Evolutionary conservation across 1,284 basidiomycete species (phyloP), one percentile per base, ranked within the genome.

Genomic region (Mycosarcoma mackinlayi): DNA sequence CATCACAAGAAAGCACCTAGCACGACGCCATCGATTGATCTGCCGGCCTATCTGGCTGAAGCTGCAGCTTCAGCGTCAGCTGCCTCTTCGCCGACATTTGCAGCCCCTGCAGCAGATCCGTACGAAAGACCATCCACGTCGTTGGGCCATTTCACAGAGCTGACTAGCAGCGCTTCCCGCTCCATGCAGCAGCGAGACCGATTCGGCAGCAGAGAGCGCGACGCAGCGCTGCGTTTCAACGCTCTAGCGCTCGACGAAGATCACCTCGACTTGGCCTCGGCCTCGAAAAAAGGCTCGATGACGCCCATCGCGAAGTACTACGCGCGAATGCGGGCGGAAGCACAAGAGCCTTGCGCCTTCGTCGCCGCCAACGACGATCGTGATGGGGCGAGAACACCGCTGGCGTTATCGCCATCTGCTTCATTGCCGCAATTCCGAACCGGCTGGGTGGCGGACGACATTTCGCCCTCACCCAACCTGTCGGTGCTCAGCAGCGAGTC

Each of bases 301-400:
- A 64, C 67, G 7, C 67, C 67, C 14, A 70, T 70, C 19, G 67
- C 67, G 3, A 25, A 58, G 8, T 65, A 70, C 50, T 70, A 57
- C 31, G 56, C 58, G 6, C 10, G 45, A 7, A 40, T 58, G 25
- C 37, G 57, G 3, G 28, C 42, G 23, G 47, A 54, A n/a, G 52
- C 57, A 25, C 34, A 34, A 3, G 33, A 47, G 24, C 30, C 16
- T 19, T n/a, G n/a, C n/a, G 40, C 9, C 23, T 16, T 11, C 24
- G n/a, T 30, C 25, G 19, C 41, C n/a, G 34, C 9, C 14, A 21
- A 25, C 3, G 37, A 40, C 19, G 28, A 21, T 8, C 10, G 47
- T 7, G 48, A 56, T 11, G 53, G 52, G 19, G 53, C 53, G 1
- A 40, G 31, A n/a, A 62, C 48, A 1, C 60, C 60, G 10, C 23